Conservation (phyloP, 2,329 filamentous ascomycete species). For the Fusarium hainanense region DNA sequence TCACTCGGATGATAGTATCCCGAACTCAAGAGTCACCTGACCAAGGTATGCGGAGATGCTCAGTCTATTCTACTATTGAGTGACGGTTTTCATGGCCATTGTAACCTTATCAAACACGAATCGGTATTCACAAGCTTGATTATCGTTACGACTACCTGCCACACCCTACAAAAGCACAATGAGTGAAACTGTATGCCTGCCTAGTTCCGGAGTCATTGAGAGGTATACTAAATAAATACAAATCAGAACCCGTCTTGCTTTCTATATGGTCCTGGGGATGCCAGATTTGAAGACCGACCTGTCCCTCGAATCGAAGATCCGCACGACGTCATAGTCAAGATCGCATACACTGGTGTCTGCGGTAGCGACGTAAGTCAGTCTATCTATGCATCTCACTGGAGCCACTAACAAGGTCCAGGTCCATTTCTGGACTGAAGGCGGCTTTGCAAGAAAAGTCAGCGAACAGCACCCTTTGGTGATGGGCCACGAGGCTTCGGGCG, state of each 20-base stretch:
- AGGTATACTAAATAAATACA: background rate
- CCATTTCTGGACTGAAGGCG: slow-evolving; percentile 86
- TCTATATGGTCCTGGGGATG: slow-evolving; percentile 39
- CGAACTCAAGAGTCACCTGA: slow-evolving; percentile 23
- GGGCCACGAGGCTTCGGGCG: slow-evolving; percentile 75
- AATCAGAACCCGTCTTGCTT: slow-evolving; percentile 37
- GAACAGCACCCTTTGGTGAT: slow-evolving; percentile 84
- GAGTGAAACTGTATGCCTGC: slow-evolving; percentile 3
- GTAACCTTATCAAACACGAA: background rate
- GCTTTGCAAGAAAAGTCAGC: slow-evolving; percentile 81
- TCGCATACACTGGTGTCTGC: slow-evolving; percentile 45
- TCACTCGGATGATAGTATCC: slow-evolving; percentile 22
- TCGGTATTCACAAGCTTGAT: background rate
- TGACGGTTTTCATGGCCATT: background rate
- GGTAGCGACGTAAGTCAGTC: slow-evolving; percentile 40
- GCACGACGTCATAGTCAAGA: slow-evolving; percentile 40
- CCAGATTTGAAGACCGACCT: slow-evolving; percentile 34
- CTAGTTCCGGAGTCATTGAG: background rate
- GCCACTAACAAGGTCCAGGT: slow-evolving; percentile 59
- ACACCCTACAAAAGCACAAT: background rate
- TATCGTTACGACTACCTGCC: background rate
- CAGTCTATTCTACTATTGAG: background rate
- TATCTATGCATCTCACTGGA: background rate
- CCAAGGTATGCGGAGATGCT: background rate
- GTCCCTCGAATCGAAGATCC: slow-evolving; percentile 41